Base-by-base conservation (phyloP, 768 basidiomycete genomes). In the Megacollybia marginata region DNA sequence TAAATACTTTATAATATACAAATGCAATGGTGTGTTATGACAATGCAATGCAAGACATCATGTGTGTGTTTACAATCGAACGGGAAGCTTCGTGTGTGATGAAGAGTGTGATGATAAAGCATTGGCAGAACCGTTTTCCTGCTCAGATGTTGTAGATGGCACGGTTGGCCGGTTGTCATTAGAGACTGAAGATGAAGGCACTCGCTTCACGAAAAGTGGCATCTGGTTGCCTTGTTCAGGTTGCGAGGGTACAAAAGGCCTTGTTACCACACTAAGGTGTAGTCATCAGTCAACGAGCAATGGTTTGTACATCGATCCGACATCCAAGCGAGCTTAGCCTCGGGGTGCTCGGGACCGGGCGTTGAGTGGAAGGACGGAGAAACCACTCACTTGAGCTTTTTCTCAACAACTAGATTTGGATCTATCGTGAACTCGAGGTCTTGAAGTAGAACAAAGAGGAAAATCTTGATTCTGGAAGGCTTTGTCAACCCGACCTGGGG, bases 141-240 rank as follows among this genome's bases (percentile, higher is more conserved):
- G 23, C 23, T 28, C 23, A 28, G 4, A 28, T 28, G 23, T 28
- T 28, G 23, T 28, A 6, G 23, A 6, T 28, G 23, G 23, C 23
- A 28, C 23, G 23, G 6, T 28, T 28, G 23, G 23, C 23, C 23
- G 23, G 23, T 28, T 6, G 23, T 28, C 23, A 28, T 28, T 28
- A 28, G 23, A 28, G 23, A 28, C 45, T 44, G 28, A 35, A 48
- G 3, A 15, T 4, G 18, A 9, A 45, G 44, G 44, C 28, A 64
- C 54, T 16, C 64, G 67, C 33, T 69, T 69, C 54, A 79, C 65
- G 53, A 71, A 68, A 54, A 83, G 65, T 46, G 81, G 81, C 76
- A 81, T 79, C 64, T 77, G 80, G 64, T 79, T 80, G 46, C 80
- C 78, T 48, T 72, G 59, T 46, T 69, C 62, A n/a, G 73, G 69